These are phyloP conservation scores for Gaeumannomyces tritici DNA, from an alignment of 2,329 filamentous ascomycete species.

Conservation along the genomic window DNA sequence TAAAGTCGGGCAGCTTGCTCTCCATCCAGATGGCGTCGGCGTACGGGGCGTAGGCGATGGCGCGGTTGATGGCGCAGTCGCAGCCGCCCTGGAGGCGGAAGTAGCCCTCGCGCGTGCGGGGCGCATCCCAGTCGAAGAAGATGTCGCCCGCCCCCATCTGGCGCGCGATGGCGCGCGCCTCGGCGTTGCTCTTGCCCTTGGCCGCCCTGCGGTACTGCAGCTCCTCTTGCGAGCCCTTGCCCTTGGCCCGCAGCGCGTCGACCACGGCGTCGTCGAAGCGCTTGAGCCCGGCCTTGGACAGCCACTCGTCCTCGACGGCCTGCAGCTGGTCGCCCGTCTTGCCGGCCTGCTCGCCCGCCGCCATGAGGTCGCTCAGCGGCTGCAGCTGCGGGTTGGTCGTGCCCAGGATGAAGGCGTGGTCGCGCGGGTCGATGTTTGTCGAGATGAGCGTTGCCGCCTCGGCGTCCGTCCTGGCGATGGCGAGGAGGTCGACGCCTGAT, in stretches of 20 bases:
- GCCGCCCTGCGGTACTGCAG: constrained; percentile 53
- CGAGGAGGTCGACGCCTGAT: constrained; percentile 70
- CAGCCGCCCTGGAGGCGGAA: constrained; percentile 89
- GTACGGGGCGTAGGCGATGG: constrained; percentile 85
- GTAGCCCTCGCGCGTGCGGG: constrained; percentile 88
- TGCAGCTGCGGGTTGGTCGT: constrained; percentile 76
- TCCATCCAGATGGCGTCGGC: constrained; percentile 99
- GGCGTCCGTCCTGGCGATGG: constrained; percentile 90
- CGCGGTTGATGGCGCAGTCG: constrained; percentile 82
- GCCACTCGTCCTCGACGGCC: constrained; percentile 87
- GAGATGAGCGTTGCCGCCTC: constrained; percentile 97
- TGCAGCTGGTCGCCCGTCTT: constrained; percentile 76
- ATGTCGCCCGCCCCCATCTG: constrained; percentile 76
- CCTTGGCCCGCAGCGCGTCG: constrained; percentile 62
- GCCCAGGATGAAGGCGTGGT: constrained; percentile 89
- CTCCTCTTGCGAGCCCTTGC: constrained; percentile 43
- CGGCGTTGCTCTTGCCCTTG: constrained; percentile 77
- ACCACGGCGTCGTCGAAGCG: constrained; percentile 86
- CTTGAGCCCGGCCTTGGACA: constrained; percentile 66
- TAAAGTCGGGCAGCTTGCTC: constrained; percentile 87
- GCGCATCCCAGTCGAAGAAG: constrained; percentile 91
- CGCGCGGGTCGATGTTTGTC: constrained; percentile 88
- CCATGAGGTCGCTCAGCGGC: constrained; percentile 85
- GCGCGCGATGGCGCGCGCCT: constrained; percentile 69
- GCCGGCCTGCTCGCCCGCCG: constrained; percentile 70